Percentiles rank a stretch among this genome's conserved stretches.
These are phyloP conservation scores for Obelidium mucronatum DNA, from an alignment of 192 early-diverging fungal species.

Conservation along the genomic window DNA sequence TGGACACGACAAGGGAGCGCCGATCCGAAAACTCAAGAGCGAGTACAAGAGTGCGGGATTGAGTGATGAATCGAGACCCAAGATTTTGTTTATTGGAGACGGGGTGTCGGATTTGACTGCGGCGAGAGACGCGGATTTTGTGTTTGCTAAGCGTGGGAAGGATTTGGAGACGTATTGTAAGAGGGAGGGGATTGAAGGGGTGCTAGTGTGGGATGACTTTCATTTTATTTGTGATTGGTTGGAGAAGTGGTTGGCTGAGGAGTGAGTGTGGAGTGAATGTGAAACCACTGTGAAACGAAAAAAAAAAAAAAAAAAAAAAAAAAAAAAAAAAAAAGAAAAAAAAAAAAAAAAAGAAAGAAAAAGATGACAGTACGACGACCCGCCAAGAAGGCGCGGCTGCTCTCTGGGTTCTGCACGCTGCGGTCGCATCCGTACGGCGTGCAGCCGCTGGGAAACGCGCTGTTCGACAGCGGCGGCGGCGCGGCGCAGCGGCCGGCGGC, in stretches of 20 bases:
- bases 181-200: constrained; percentile 57
- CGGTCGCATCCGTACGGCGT: constrained; percentile 59
- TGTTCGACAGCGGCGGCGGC: constrained; percentile 52
- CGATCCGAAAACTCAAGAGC: constrained; percentile 36
- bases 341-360: no score
- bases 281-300: no score
- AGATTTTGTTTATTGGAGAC: constrained; percentile 80
- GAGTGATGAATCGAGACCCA: constrained; percentile 32
- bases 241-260: constrained; percentile 11
- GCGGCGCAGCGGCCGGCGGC: constrained; percentile 34
- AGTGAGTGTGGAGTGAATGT: no score
- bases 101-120: constrained; percentile 80
- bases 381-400: background rate
- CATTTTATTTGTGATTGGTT: constrained; percentile 44
- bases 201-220: constrained; percentile 66
- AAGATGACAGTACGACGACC: background rate
- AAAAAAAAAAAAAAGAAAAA: no score
- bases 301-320: no score
- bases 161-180: constrained; percentile 74
- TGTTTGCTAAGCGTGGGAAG: constrained; percentile 77
- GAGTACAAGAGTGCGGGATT: background rate
- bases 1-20: constrained; percentile 42
- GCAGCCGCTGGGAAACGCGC: constrained; percentile 67
- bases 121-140: constrained; percentile 74
- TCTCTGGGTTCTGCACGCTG: constrained; percentile 1